Base-by-base conservation (phyloP, 1,284 basidiomycete species). In the Acaromyces ingoldii region DNA sequence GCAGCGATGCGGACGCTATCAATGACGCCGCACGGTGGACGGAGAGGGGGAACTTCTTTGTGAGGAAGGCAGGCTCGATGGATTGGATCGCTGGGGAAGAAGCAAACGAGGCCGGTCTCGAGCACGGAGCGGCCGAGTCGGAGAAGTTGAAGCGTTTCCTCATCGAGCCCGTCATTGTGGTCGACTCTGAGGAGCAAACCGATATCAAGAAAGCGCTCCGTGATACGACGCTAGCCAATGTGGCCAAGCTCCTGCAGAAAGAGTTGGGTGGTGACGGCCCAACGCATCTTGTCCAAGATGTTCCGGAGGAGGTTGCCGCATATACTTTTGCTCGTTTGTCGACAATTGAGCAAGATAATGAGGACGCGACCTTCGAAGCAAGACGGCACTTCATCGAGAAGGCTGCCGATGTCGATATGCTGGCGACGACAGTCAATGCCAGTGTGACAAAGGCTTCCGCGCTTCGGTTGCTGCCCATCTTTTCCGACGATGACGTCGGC, bases 151-250 rank as follows among this genome's bases (percentile, higher is more conserved):
- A 26, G 21, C 42, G 49, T 19, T 65, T 57, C 54, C 44, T 60
- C 31, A 46, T 67, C 53, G 61, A 67, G 55, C 63, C 65, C 21
- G 56, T 67, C 29, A 49, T 65, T 25, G 25, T 67, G 34, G 62
- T 60, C 25, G 58, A 65, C 53, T 62, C 65, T 9, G 53, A 57
- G 22, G 54, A 59, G 30, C 54, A 55, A 31, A 50, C 39, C 47
- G 42, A 51, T 43, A 11, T 13, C 34, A 31, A 9, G 9, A 3
- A 22, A 3, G n/a, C 21, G 9, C 33, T 48, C 9, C 21, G 33
- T 15, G 46, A 48, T 21, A 29, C 52, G 19, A 22, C 25, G 13
- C 22, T 54, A 13, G 30, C 45, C 6, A n/a, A 31, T 19, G 42
- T 54, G 6, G 52, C 46, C 4, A 36, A 37, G 3, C 17, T 22